phyloP scores from a whole-genome alignment of 129 eudicot species.

The Heracleum sosnowskyi region DNA sequence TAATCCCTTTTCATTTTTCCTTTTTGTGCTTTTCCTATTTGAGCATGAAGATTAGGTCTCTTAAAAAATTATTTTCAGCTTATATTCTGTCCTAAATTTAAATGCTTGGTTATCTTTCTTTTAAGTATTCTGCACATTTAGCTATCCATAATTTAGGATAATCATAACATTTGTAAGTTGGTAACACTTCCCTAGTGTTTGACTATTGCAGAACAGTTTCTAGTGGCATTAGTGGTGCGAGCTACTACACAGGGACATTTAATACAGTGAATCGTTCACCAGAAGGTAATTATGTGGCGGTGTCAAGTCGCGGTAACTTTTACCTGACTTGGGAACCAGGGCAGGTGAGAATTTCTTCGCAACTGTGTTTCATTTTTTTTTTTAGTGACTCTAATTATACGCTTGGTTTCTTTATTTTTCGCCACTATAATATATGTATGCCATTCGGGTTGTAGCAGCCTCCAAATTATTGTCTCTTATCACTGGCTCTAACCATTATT shows the following conservation, averaged over 20 bases:
- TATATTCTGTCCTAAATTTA: background rate
- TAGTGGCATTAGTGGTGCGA: slow-evolving; percentile 99
- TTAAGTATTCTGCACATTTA: background rate
- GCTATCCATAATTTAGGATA: background rate
- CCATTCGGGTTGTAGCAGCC: background rate
- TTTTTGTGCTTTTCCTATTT: background rate
- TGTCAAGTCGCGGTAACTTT: slow-evolving; percentile 98
- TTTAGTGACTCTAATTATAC: background rate
- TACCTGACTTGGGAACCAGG: slow-evolving; percentile 99
- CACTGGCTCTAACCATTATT: background rate
- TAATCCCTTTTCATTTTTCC: background rate
- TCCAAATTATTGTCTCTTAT: background rate
- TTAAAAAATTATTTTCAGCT: background rate
- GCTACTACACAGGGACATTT: slow-evolving; percentile 97
- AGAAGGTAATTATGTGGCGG: slow-evolving; percentile 97
- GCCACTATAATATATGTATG: background rate
- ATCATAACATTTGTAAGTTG: background rate
- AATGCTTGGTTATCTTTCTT: background rate
- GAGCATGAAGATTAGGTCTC: background rate
- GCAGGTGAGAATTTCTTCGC: slow-evolving; percentile 48
- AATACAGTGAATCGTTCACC: slow-evolving; percentile 98
- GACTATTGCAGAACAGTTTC: slow-evolving; percentile 96
- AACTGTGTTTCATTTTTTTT: background rate
- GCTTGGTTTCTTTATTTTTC: background rate
- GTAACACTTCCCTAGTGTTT: slow-evolving; percentile 20